Base-by-base conservation (phyloP, 495 filamentous ascomycete species). In the Xylaria castorea region DNA sequence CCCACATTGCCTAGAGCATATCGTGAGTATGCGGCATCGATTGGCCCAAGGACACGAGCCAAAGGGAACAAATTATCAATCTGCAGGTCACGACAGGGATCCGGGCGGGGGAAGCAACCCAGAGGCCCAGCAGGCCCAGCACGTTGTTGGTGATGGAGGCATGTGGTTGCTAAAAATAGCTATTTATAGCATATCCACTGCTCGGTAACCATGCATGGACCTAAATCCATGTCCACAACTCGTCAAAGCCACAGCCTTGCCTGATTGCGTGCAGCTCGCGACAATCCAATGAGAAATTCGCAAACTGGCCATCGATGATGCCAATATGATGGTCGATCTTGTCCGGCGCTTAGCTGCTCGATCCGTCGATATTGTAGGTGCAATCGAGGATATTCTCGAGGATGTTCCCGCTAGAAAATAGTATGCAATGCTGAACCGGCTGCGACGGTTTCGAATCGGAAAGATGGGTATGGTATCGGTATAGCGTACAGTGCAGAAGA, bases 91-190 rank as follows among this genome's bases (percentile, higher is more conserved):
- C 7, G 51, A 48, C 44, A 53, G 58, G 61, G 20, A 50, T 44
- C 16, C 36, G 60, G 70, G 61, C 50, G 70, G 44, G 60, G 36
- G 44, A 50, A 62, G 40, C 68, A 60, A 30, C 38, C 38, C 38
- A 61, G 16, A 9, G 16, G 38, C 27, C 9, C 20, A 42, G 38
- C 38, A 58, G 42, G 55, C 30, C 65, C 65, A 64, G 71, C 70
- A 67, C 62, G 42, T 63, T 71, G 66, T 70, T 67, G 53, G 66
- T 53, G 38, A 70, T 36, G 53, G 53, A 53, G 40, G 66, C 70
- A 70, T 75, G 74, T 75, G 66, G 68, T 68, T 75, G 53, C 78
- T 80, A 80, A 73, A 76, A 77, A 80, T 80, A 80, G 74, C 74
- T 77, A 78, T 78, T 75, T 75, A 74, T 78, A 80, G 76, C 76